phyloP scores from a whole-genome alignment of 495 filamentous ascomycete species.

The Cudoniella acicularis region DNA sequence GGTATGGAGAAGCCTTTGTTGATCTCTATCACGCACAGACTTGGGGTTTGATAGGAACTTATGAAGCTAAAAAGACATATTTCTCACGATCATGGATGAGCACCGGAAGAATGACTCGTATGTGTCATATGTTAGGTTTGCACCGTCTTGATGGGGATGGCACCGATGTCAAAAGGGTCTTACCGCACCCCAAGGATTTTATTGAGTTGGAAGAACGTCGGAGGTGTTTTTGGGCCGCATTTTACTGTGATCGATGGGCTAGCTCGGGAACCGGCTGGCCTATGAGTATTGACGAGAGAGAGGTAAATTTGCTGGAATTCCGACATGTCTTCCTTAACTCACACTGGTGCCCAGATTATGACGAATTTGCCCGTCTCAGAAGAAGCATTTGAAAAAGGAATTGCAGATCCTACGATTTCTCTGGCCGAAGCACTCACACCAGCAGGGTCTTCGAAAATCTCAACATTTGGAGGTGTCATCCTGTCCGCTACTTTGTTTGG shows the following conservation, averaged over 20 bases:
- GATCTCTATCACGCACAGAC: constrained; percentile 76
- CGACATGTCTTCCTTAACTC: background rate
- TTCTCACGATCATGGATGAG: constrained; percentile 96
- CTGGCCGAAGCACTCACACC: constrained; percentile 67
- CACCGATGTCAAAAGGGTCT: constrained; percentile 82
- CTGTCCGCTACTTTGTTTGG: constrained; percentile 86
- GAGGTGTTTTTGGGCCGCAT: constrained; percentile 90
- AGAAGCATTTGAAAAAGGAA: constrained; percentile 76
- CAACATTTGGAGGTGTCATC: constrained; percentile 75
- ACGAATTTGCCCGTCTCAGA: constrained; percentile 83
- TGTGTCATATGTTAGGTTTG: constrained; percentile 88
- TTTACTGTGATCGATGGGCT: constrained; percentile 84
- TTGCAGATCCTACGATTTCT: constrained; percentile 59
- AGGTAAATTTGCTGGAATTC: constrained; percentile 33
- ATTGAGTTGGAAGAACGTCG: constrained; percentile 88
- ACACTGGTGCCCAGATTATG: constrained; percentile 45
- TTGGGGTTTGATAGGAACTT: constrained; percentile 72
- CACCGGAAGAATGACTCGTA: constrained; percentile 66
- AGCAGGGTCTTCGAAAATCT: constrained; percentile 62
- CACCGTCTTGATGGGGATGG: constrained; percentile 79
- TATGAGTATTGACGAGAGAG: constrained; percentile 83
- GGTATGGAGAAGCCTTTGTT: constrained; percentile 81
- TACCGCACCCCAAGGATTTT: constrained; percentile 84
- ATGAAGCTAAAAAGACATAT: constrained; percentile 95
- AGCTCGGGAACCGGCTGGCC: constrained; percentile 98